Percentiles rank a stretch among this genome's conserved stretches.
phyloP scores from a whole-genome alignment of 2,329 filamentous ascomycete species.

The Pseudogymnoascus sp. region DNA sequence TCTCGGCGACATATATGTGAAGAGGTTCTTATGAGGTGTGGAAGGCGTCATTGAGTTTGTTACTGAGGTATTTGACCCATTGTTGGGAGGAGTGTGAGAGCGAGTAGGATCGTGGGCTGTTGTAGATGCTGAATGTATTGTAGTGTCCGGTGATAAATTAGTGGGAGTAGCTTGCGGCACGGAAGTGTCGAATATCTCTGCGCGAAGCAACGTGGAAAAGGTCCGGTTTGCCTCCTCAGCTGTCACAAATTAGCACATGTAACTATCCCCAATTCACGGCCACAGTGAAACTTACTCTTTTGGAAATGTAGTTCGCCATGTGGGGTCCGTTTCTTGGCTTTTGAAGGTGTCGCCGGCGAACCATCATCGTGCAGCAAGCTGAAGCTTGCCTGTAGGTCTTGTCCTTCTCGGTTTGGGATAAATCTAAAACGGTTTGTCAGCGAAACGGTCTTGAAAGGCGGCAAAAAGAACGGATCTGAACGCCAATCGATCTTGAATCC shows the following conservation, averaged over 20 bases:
- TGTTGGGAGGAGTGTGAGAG: conserved; percentile 73
- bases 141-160: conserved; percentile 52
- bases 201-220: conserved; percentile 78
- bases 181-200: conserved; percentile 85
- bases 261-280: conserved; percentile 28
- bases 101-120: conserved; percentile 59
- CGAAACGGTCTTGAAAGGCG: not conserved
- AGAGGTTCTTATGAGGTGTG: conserved; percentile 95
- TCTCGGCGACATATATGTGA: conserved; percentile 74
- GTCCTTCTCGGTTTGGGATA: conserved; percentile 86
- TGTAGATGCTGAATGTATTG: conserved; percentile 41
- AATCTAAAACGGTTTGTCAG: conserved; percentile 54
- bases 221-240: conserved; percentile 93
- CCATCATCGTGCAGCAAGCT: conserved; percentile 86
- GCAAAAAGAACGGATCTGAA: not conserved
- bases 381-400: conserved; percentile 89
- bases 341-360: conserved; percentile 84
- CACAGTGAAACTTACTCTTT: conserved; percentile 56
- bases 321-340: conserved; percentile 73
- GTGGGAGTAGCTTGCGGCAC: conserved; percentile 73
- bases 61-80: conserved; percentile 51
- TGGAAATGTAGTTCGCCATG: conserved; percentile 92
- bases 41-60: conserved; percentile 77
- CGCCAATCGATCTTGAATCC: not conserved
- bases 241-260: conserved; percentile 25